Evolutionary conservation across 2,329 filamentous ascomycete genomes (phyloP).

Genomic region (Cercospora sp.): DNA sequence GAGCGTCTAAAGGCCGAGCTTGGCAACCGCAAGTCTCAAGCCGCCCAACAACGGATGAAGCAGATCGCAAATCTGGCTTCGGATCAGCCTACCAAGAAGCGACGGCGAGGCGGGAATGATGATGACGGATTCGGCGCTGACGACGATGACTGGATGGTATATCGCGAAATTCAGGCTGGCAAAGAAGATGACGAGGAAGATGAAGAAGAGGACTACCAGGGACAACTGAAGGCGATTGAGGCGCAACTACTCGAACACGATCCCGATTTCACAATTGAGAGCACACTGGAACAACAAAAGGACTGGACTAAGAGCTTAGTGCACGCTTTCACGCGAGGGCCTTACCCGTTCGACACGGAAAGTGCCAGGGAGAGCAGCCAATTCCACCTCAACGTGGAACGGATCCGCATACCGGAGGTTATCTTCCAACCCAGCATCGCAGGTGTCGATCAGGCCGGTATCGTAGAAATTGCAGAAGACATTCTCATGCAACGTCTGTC

Average conservation of each 20-base stretch:
- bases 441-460: slow-evolving; percentile 93
- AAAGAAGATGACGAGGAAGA: slow-evolving; percentile 91
- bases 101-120: slow-evolving; percentile 82
- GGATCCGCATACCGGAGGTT: slow-evolving; percentile 98
- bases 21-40: slow-evolving; percentile 93
- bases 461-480: slow-evolving; percentile 87
- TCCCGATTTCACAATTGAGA: slow-evolving; percentile 83
- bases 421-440: slow-evolving; percentile 98
- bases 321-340: slow-evolving; percentile 86
- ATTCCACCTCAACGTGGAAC: slow-evolving; percentile 96
- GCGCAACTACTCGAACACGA: slow-evolving; percentile 83
- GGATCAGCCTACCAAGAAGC: slow-evolving; percentile 71
- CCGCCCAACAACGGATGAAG: slow-evolving; percentile 97
- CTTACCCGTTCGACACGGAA: slow-evolving; percentile 78
- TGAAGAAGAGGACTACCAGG: slow-evolving; percentile 83
- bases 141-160: slow-evolving; percentile 97
- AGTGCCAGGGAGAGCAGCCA: slow-evolving; percentile 81
- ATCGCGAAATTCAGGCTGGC: slow-evolving; percentile 85
- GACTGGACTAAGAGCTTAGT: slow-evolving; percentile 93
- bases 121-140: slow-evolving; percentile 97
- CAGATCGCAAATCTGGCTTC: slow-evolving; percentile 93
- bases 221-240: slow-evolving; percentile 73
- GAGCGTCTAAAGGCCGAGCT: slow-evolving; percentile 91
- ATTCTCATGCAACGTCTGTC: slow-evolving; percentile 79
- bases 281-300: slow-evolving; percentile 85